Conservation (phyloP, 768 basidiomycete species). For the Termitomyces sp. region DNA sequence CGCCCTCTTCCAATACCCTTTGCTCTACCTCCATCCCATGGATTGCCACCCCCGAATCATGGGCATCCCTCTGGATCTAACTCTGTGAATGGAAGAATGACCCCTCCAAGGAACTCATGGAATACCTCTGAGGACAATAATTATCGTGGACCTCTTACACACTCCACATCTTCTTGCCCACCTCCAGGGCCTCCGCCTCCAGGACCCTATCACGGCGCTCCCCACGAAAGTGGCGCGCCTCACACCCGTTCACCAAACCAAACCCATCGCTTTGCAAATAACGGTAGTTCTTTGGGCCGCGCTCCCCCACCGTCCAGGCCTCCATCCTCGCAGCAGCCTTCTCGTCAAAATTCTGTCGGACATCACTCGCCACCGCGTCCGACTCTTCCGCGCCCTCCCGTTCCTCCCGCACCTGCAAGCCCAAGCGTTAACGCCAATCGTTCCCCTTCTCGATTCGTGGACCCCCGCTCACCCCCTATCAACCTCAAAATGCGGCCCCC, state of each 20-base stretch:
- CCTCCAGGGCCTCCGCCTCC: conserved; percentile 18
- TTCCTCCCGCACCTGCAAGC: conserved; percentile 22
- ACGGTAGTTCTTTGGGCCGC: conserved; percentile 14
- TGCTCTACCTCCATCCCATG: conserved; percentile 33
- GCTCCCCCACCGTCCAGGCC: conserved; percentile 16
- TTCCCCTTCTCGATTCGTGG: conserved; percentile 24
- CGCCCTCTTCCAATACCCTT: conserved; percentile 51
- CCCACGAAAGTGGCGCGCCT: conserved; percentile 6
- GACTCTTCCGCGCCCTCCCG: conserved; percentile 15
- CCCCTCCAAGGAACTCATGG: conserved; percentile 31
- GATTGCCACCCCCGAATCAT: conserved; percentile 13
- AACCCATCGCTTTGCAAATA: conserved; percentile 33
- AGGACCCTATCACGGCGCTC: conserved; percentile 22
- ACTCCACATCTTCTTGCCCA: conserved; percentile 19
- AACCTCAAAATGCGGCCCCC: conserved; percentile 28
- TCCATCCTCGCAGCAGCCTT: conserved; percentile 16
- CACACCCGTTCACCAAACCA: conserved; percentile 37
- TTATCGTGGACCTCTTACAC: conserved; percentile 25
- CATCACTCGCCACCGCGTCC: conserved; percentile 32
- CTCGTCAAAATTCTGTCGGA: conserved; percentile 24
- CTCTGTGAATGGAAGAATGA: conserved; percentile 20
- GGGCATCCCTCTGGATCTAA: conserved; percentile 13
- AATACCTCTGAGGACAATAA: conserved; percentile 23
- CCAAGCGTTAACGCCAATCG: conserved; percentile 16
- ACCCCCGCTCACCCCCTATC: conserved; percentile 22